phyloP scores from a whole-genome alignment of 345 rosid species.

The Melaleuca alternifolia region DNA sequence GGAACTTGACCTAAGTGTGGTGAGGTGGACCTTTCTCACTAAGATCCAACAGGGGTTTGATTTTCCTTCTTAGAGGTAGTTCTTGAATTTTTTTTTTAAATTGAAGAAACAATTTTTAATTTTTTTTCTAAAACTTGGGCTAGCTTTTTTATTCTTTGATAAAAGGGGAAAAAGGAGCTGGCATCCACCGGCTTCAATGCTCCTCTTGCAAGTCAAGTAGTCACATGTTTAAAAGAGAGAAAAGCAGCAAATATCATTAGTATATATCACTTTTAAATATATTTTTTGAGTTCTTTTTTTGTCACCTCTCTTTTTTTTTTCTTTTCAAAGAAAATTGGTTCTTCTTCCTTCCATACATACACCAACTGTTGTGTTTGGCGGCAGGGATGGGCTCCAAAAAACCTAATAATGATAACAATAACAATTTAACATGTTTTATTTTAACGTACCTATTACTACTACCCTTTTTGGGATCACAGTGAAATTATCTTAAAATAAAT shows the following conservation, averaged over 20 bases:
- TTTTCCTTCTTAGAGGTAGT: not conserved
- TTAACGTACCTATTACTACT: not conserved
- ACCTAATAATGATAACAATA: not conserved
- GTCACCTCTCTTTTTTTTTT: not conserved
- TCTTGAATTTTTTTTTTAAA: no score
- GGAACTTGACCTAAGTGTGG: not conserved
- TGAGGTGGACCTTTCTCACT: not conserved
- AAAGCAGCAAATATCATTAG: not conserved
- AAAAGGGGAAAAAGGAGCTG: not conserved
- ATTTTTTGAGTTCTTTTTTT: not conserved
- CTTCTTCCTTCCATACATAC: not conserved
- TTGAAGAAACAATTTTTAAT: accelerated
- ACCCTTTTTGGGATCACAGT: not conserved
- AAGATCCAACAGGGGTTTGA: not conserved
- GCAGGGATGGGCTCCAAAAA: not conserved
- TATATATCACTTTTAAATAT: not conserved
- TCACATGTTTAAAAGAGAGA: not conserved
- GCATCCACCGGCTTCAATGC: not conserved
- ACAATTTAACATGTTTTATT: not conserved
- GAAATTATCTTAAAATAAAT: not conserved
- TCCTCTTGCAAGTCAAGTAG: not conserved
- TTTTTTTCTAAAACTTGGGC: not conserved
- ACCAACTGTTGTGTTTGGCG: not conserved
- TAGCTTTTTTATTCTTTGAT: not conserved
- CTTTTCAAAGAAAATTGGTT: not conserved